Evolutionary conservation across 192 early-diverging fungal species (phyloP).

Genomic region (Oehlia diaphana): DNA sequence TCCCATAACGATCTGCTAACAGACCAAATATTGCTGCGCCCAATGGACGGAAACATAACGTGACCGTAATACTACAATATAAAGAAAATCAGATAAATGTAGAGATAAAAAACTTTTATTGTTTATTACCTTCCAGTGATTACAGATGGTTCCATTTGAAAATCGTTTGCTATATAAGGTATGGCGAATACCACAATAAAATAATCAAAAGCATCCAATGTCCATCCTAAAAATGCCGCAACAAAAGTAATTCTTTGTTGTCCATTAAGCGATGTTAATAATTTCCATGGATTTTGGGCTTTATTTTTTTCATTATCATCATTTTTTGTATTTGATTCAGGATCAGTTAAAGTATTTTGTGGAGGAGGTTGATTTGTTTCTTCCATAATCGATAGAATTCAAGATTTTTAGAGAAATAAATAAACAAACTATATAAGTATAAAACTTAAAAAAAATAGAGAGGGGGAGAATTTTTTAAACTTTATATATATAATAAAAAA

Average conservation of each 20-base stretch:
- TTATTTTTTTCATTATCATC: neutral
- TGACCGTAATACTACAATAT: constrained; percentile 60
- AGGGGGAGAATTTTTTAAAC: neutral
- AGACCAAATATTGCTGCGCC: constrained; percentile 75
- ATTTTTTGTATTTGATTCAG: neutral
- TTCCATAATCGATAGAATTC: neutral
- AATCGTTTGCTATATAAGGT: constrained; percentile 56
- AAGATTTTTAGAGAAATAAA: neutral
- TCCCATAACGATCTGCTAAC: constrained; percentile 65
- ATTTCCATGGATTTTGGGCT: constrained; percentile 13
- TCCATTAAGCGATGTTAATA: neutral
- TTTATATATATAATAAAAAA: no score
- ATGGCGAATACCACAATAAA: constrained; percentile 61
- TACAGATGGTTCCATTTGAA: constrained; percentile 51
- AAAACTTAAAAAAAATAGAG: neutral
- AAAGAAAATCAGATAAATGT: neutral
- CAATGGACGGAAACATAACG: constrained; percentile 68
- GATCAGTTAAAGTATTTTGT: neutral
- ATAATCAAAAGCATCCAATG: constrained; percentile 72
- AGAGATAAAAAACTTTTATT: neutral
- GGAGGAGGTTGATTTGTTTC: neutral
- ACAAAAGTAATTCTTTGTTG: neutral
- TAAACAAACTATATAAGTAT: neutral
- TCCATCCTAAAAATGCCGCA: constrained; percentile 68
- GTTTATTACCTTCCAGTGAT: constrained; percentile 45